Base-by-base conservation (phyloP, 371 early-diverging fungal genomes). In the Rhizomucor pusillus region DNA sequence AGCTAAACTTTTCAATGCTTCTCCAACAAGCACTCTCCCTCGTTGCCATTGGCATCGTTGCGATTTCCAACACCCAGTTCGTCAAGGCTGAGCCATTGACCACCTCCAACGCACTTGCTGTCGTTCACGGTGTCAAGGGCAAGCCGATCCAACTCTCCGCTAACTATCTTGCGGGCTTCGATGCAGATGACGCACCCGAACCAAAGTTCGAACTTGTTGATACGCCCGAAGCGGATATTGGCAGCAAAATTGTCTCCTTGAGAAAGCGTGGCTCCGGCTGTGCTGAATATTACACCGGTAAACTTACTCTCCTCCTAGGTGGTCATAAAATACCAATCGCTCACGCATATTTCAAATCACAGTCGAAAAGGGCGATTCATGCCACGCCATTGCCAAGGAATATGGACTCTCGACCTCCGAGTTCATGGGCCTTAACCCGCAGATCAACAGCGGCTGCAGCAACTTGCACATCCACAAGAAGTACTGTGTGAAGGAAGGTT, bases 391-490 rank as follows among this genome's bases (percentile, higher is more conserved):
- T 25, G 51, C 63, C 39, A 59, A 69, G n/a, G 57, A 64, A 14
- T 65, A 67, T 25, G 55, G 60, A 22, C 60, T 75, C 22, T 47
- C 59, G 23, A 36, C 54, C 35, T 24, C 22, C 20, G 47, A 60
- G 20, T 61, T 75, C 43, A 56, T 60, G 35, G 47, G 55, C 33
- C 57, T 65, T 62, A 75, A 75, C 40, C 41, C 52, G 33, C 72
- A 69, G 36, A 53, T 75, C 54, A 75, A 75, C 53, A 44, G 47
- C 51, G 43, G 64, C 18, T 73, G 74, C 56, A 62, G 67, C 11
- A 75, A 75, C 49, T 49, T 75, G 45, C 63, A 67, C 47, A 59
- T 57, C 58, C 64, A 69, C 12, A 71, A 74, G 52, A 65, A 65
- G 20, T 74, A 74, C 59, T 74, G 74, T 55, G 68, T 74, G 22